Evolutionary conservation across 2,329 filamentous ascomycete species (phyloP), one percentile per base, ranked within the genome.

Genomic region (Aspergillus sp.): DNA sequence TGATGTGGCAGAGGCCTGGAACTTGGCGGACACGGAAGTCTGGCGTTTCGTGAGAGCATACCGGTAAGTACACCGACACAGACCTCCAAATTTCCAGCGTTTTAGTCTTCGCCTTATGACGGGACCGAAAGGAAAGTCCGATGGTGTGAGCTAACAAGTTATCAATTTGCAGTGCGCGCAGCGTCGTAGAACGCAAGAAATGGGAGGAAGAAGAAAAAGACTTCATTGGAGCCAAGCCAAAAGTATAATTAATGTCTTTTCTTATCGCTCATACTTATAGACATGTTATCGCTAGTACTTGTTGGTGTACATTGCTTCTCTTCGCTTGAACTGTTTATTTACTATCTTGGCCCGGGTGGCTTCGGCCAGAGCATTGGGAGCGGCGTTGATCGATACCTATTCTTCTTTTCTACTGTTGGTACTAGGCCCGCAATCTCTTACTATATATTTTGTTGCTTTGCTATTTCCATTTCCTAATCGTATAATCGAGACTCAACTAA

Each of bases 11-110:
- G 80, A 82, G 69, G 79, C 79, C 36, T 82, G 80, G 86, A 88
- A 86, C 68, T 65, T 88, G 64, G 85, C 83, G 2, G 86, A 89
- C 67, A 83, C 84, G 3, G 86, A 89, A 71, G 81, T 83, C 8
- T 89, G 86, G 86, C 82, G 83, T 62, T 89, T 89, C 70, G 82
- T 86, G 23, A 77, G 84, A 57, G 86, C 86, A 5, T 88, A 80
- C 67, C 80, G 75, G 77, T 78, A 60, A 61, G 70, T 73, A 41
- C 36, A 30, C 42, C 30, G 38, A 49, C 5, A 11, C 19, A 13
- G 5, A 3, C 10, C 19, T 5, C 6, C 10, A 23, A 7, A 13
- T 23, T 13, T 7, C 19, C 2, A 44, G 19, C 10, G 3, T 23
- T 44, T 3, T 13, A 2, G 5, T 13, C 13, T 15, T 13, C 10